Conservation (phyloP, 164 flowering plant species). For the Dillenia turbinata region DNA sequence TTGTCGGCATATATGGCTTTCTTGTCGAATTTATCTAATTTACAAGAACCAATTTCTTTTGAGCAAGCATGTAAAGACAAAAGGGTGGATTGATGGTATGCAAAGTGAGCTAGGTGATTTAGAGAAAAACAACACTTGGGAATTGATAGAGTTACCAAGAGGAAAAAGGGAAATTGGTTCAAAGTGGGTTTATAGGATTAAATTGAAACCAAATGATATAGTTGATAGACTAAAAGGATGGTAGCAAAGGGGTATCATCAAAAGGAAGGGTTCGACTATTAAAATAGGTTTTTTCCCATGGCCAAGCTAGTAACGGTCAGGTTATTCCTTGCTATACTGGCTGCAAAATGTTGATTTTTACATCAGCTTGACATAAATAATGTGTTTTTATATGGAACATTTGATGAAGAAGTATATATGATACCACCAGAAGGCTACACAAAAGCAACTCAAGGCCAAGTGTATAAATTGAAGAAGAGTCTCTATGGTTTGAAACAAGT, state of each 20-base stretch:
- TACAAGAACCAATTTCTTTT: not conserved
- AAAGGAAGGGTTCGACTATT: not conserved
- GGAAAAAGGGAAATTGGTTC: not conserved
- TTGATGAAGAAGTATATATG: not conserved
- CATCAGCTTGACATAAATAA: not conserved
- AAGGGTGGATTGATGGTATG: not conserved
- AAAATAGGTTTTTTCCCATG: not conserved
- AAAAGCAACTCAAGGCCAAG: not conserved
- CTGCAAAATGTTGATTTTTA: not conserved
- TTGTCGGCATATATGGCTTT: not conserved
- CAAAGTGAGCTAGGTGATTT: not conserved
- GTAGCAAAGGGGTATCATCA: not conserved
- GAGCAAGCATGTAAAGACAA: not conserved
- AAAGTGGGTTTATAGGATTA: constrained; percentile 1
- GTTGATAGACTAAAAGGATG: not conserved
- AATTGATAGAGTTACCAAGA: not conserved
- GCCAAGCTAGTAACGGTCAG: not conserved
- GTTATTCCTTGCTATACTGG: not conserved
- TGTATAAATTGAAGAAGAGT: not conserved
- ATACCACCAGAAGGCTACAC: not conserved
- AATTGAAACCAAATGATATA: not conserved
- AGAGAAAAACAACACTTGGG: not conserved
- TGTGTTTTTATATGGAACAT: not conserved
- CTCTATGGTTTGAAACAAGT: constrained; percentile 13
- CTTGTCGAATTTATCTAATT: not conserved